Percentiles rank a stretch among this genome's conserved stretches.
These are phyloP conservation scores for Lanzia echinophila DNA, from an alignment of 2,329 filamentous ascomycete species.

Conservation along the genomic window DNA sequence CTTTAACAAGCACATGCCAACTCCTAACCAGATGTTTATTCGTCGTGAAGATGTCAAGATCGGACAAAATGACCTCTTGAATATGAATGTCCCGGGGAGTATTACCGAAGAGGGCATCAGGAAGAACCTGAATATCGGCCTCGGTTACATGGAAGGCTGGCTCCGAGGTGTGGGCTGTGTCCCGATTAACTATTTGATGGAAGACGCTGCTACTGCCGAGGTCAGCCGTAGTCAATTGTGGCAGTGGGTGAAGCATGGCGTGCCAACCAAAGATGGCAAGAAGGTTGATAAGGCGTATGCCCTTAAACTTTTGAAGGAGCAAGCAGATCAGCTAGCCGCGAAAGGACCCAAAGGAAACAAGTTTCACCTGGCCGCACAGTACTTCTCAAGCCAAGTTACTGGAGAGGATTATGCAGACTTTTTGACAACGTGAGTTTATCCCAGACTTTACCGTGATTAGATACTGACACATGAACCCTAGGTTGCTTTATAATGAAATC, in stretches of 20 bases:
- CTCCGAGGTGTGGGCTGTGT: conserved; percentile 90
- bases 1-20: conserved; percentile 98
- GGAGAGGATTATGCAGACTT: conserved; percentile 98
- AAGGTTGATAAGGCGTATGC: conserved; percentile 89
- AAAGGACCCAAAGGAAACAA: conserved; percentile 86
- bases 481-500: conserved; percentile 82
- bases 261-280: conserved; percentile 80
- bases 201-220: conserved; percentile 95
- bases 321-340: conserved; percentile 65
- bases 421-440: conserved; percentile 64
- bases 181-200: conserved; percentile 97
- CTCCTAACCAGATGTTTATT: conserved; percentile 90
- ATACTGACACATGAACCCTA: conserved; percentile 32
- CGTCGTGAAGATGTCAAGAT: conserved; percentile 86
- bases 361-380: conserved; percentile 82
- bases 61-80: conserved; percentile 82
- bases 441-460: too few relatives aligned
- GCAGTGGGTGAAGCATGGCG: conserved; percentile 80
- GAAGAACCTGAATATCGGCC: conserved; percentile 95
- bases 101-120: conserved; percentile 92
- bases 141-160: conserved; percentile 99
- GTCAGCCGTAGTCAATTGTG: conserved; percentile 91
- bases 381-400: conserved; percentile 88
- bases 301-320: conserved; percentile 78
- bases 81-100: conserved; percentile 93